Percentiles rank a stretch among this genome's conserved stretches.
phyloP scores from a whole-genome alignment of 2,329 filamentous ascomycete genomes.

The Colletotrichum eremochloae region DNA sequence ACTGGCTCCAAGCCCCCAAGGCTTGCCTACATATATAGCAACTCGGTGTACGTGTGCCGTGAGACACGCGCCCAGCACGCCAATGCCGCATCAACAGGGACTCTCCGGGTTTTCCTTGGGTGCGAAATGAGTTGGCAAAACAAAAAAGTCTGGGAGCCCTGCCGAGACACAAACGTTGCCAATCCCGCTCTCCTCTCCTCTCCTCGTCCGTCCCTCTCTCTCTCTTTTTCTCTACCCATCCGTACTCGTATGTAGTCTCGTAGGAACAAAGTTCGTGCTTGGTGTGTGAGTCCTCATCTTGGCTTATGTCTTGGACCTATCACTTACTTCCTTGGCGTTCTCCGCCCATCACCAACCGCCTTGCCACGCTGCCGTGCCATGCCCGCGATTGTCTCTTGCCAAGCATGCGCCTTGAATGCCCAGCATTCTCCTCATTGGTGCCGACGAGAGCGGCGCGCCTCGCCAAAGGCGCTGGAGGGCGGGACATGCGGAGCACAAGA shows the following conservation, averaged over 20 bases:
- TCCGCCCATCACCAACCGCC: constrained; percentile 38
- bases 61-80: constrained; percentile 37
- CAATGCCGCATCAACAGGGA: constrained; percentile 39
- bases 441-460: constrained; percentile 26
- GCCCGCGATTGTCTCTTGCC: constrained; percentile 41
- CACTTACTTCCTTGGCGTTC: constrained; percentile 37
- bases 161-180: constrained; percentile 29
- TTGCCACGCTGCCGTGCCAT: constrained; percentile 41
- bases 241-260: no score
- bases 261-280: neutral
- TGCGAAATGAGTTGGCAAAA: neutral
- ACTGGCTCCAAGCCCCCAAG: neutral
- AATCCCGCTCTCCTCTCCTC: neutral
- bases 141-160: constrained; percentile 22
- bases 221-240: no score
- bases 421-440: constrained; percentile 37
- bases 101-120: constrained; percentile 5
- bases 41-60: constrained; percentile 21
- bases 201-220: neutral
- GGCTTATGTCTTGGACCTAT: constrained; percentile 13
- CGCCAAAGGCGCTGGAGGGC: constrained; percentile 33
- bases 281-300: constrained; percentile 20
- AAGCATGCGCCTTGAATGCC: constrained; percentile 36
- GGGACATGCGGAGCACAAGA: constrained; percentile 42
- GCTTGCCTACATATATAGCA: neutral